Evolutionary conservation across 768 basidiomycete species (phyloP), one percentile per base, ranked within the genome.

Genomic region (Strobilomyces confusus): DNA sequence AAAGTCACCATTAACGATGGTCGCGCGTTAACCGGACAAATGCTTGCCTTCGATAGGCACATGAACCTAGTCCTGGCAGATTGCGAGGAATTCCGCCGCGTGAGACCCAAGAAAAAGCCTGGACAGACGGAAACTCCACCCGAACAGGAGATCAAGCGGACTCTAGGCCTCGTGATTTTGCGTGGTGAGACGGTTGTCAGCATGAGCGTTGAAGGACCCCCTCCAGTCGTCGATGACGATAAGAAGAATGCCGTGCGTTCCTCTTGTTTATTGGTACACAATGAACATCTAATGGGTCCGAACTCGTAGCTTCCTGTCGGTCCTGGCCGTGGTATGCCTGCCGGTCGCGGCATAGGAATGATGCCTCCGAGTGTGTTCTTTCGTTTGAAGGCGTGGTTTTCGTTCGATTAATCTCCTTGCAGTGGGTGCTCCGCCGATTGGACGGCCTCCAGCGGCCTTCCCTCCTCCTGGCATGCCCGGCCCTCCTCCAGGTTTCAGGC

Each of bases 51-150:
- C 70, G 97, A 99, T 77, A 87, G 91, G 66, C 97, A 99, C 74
- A 99, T 98, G 97, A 99, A 99, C 75, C 79, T 99, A 62, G 97
- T 99, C 42, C 76, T 99, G 50, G 94, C 95, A 15, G 97, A 98
- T 63, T 98, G 95, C 67, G 97, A 99, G 72, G 97, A 99, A 73
- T 99, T 98, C 69, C 77, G 97, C 64, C 84, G 89, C 59, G 86
- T 98, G 38, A 77, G 89, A 59, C 88, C 89, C 36, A 98, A 98
- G 79, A 93, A 93, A 77, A 90, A 95, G 76, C 68, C 82, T 14
- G 90, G 89, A 25, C 86, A 84, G 73, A 72, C 66, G 36, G 90
- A 86, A 68, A 80, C 83, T 5, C 83, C 81, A 8, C 82, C 82
- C 1, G 83, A 86, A 69, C 92, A 95, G 71, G 95, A 98, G 76